These are phyloP conservation scores for Pichia sorboxylosa DNA, from an alignment of 1,139 yeast species.

Conservation along the genomic window DNA sequence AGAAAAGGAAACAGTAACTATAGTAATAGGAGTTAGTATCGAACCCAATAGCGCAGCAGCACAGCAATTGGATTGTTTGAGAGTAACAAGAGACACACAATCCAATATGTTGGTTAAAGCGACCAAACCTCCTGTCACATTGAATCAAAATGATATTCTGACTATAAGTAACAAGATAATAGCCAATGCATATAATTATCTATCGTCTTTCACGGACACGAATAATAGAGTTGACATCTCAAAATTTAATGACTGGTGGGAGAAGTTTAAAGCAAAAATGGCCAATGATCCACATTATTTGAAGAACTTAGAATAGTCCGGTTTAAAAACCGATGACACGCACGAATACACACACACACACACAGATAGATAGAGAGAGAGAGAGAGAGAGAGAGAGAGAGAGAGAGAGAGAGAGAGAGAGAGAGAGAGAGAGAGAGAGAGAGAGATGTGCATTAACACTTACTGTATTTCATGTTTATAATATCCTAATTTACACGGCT, in stretches of 20 bases:
- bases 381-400: too few relatives aligned
- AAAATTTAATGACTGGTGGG: constrained; percentile 95
- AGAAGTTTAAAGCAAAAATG: constrained; percentile 65
- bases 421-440: too few relatives aligned
- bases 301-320: constrained; percentile 31
- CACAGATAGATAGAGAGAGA: too few relatives aligned
- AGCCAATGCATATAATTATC: constrained; percentile 79
- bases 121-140: constrained; percentile 2
- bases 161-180: constrained; percentile 74
- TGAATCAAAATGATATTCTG: constrained; percentile 15
- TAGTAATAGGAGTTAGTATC: constrained; percentile 78
- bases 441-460: not conserved
- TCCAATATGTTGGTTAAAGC: constrained; percentile 2
- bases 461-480: not conserved
- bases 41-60: constrained; percentile 63
- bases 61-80: constrained; percentile 29
- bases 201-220: constrained; percentile 72
- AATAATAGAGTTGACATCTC: constrained; percentile 78
- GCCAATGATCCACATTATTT: constrained; percentile 74
- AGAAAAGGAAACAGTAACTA: constrained; percentile 12
- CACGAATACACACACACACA: too few relatives aligned
- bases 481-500: constrained; percentile 1
- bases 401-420: too few relatives aligned
- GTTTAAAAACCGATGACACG: too few relatives aligned
- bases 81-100: constrained; percentile 10